phyloP scores from a whole-genome alignment of 129 eudicot species.

The Heracleum sosnowskyi region DNA sequence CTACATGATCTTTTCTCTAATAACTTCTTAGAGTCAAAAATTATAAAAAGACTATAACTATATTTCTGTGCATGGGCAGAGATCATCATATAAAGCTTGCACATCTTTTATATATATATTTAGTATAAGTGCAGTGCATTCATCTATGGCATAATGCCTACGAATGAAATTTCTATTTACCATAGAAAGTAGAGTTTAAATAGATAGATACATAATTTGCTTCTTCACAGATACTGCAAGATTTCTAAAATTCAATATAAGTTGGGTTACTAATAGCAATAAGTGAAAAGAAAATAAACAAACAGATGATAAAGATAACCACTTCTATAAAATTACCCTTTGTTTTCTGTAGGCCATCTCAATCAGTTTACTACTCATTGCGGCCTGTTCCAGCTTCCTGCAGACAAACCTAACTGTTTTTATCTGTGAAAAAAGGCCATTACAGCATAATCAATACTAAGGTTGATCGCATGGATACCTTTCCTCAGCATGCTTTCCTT shows the following conservation, averaged over 20 bases:
- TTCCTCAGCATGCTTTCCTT: neutral
- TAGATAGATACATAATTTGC: neutral
- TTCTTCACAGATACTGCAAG: neutral
- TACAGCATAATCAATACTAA: neutral
- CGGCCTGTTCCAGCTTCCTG: conserved; percentile 13
- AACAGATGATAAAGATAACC: neutral
- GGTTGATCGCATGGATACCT: neutral
- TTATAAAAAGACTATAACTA: neutral
- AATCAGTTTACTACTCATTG: conserved; percentile 2
- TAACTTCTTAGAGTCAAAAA: neutral
- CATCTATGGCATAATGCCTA: neutral
- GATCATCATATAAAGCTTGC: neutral
- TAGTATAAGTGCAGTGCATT: neutral
- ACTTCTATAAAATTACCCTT: conserved; percentile 5
- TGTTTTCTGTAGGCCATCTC: conserved; percentile 10
- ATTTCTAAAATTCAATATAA: neutral
- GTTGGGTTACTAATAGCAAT: neutral
- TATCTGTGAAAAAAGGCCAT: neutral
- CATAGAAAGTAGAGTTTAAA: neutral
- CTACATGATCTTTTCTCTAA: neutral
- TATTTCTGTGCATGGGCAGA: neutral
- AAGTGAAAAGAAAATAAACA: neutral
- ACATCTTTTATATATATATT: neutral
- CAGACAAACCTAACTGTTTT: conserved; percentile 1
- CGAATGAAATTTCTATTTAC: neutral